A percentile compares a stretch with the other conserved stretches of the same genome.
Evolutionary conservation across 2,329 filamentous ascomycete genomes (phyloP).

Genomic region (Ilyonectria destructans): DNA sequence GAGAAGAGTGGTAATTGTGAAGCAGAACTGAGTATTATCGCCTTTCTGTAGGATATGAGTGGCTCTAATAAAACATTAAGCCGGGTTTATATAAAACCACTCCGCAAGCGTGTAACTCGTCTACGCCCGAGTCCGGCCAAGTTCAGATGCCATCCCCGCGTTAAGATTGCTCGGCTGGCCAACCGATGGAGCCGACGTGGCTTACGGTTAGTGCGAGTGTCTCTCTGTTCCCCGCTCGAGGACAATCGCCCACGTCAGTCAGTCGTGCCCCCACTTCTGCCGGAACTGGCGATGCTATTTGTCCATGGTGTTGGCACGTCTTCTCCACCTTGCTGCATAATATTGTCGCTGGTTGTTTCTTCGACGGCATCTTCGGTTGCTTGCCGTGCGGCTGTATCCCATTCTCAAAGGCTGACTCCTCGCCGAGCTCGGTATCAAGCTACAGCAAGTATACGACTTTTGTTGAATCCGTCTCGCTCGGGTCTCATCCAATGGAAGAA

Average conservation of each 20-base stretch:
- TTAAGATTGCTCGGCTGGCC: not conserved
- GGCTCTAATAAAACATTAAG: not conserved
- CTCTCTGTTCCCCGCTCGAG: not conserved
- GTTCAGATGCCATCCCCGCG: not conserved
- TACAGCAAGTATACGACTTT: not conserved
- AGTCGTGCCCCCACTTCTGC: not conserved
- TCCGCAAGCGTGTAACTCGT: not conserved
- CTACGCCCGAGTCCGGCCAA: not conserved
- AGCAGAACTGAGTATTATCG: not conserved
- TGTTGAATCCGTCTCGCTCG: too few species aligned
- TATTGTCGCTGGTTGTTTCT: not conserved
- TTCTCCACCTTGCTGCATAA: not conserved
- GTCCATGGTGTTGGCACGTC: not conserved
- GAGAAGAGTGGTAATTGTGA: not conserved
- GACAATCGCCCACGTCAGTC: not conserved
- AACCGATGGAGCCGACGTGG: not conserved
- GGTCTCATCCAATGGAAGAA: conserved; percentile 4
- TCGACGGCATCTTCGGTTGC: conserved; percentile 7
- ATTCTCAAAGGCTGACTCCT: not conserved
- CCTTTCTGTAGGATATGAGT: not conserved
- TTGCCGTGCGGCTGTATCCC: not conserved
- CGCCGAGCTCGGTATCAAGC: not conserved
- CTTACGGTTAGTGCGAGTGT: not conserved
- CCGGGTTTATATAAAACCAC: not conserved
- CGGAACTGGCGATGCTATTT: not conserved